Evolutionary conservation across 225 moss, liverwort and hornwort genomes (phyloP), one percentile per base, ranked within the genome.

Genomic region (Straminergon stramineum): DNA sequence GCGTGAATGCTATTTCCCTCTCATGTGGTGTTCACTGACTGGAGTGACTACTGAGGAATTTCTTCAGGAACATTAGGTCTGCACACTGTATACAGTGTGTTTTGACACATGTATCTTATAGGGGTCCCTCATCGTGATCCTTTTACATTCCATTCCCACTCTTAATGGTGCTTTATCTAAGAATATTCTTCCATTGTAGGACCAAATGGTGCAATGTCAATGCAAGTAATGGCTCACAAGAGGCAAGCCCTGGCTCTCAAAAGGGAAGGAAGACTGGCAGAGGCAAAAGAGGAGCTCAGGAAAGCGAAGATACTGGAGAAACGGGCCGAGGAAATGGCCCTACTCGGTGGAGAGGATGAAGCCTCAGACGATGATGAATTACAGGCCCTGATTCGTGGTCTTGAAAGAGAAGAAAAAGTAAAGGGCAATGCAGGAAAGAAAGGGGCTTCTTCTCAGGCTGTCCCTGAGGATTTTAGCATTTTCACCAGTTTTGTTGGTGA

Each of bases 241-340:
- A 94, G 95, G 88, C 94, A 92, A 88, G 99, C 99, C 65, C 92
- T 99, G 55, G 95, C 95, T 87, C 93, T 99, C 68, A 99, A 97
- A 92, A 95, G 96, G 69, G 97, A 99, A 89, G 99, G 99, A 81
- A 99, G 93, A 87, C 88, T 95, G 90, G 93, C 89, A 79, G 97
- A 99, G 92, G 99, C 97, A 28, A 99, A 97, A 92, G 99, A 97
- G 52, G 99, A 97, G 91, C 94, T 99, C 77, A 95, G 93, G 91
- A 97, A 97, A 89, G 99, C 99, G 75, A 99, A 99, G 94, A 71
- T 99, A 71, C 88, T 99, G 84, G 99, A 97, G 90, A 99, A 92
- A 73, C 94, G 94, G 75, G 85, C 95, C 48, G 99, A 97, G 85
- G 99, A 99, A 90, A 96, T 97, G 95, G 92, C 93, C 17, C 86